Conservation (phyloP, 148 eudicot genomes). For the Persicaria tinctoria region DNA sequence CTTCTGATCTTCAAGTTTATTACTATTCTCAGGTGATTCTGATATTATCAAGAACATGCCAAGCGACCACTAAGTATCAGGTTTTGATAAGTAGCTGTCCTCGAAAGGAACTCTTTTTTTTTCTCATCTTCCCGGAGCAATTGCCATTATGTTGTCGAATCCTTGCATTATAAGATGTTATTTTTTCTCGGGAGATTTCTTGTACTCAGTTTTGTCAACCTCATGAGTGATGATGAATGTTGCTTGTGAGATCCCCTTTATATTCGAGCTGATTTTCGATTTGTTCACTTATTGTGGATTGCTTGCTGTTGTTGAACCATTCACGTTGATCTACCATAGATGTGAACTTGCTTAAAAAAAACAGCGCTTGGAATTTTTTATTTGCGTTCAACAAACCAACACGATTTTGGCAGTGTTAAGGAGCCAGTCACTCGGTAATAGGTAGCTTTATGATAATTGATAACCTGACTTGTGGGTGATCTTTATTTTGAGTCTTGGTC, state of each 20-base stretch:
- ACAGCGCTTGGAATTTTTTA: not conserved
- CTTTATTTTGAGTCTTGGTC: too few species aligned
- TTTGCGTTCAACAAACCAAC: not conserved
- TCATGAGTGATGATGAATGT: not conserved
- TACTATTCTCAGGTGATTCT: conserved; percentile 40
- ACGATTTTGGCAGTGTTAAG: not conserved
- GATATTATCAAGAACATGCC: conserved; percentile 68
- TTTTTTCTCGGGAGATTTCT: not conserved
- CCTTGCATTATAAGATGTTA: not conserved
- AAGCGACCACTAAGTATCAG: conserved; percentile 25
- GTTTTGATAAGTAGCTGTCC: not conserved
- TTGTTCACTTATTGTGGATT: not conserved
- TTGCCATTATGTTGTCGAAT: not conserved
- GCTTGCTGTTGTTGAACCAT: not conserved
- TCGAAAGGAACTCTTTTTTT: not conserved
- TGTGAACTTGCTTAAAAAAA: not conserved
- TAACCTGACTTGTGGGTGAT: too few species aligned
- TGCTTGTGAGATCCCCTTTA: not conserved
- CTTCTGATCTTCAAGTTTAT: too few species aligned
- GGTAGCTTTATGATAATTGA: too few species aligned
- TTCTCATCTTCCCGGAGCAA: not conserved
- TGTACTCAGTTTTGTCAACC: conserved; percentile 3
- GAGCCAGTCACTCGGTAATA: too few species aligned
- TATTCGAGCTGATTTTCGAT: conserved; percentile 4
- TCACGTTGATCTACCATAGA: not conserved